Conservation (phyloP, 176 grass and related monocot genomes). For the Rhynchospora pubera region DNA sequence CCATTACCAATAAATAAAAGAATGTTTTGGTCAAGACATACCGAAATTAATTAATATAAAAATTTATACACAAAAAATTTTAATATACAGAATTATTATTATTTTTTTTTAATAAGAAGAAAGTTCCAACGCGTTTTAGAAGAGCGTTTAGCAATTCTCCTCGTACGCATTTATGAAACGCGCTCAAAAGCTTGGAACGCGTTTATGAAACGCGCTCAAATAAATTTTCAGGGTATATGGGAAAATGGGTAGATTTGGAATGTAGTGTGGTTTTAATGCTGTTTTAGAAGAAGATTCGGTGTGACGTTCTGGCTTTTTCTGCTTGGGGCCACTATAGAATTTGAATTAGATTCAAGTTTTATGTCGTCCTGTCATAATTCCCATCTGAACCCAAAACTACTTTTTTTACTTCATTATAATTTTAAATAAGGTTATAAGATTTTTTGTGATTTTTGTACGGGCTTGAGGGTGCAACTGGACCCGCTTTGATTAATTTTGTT, state of each 20-base stretch:
- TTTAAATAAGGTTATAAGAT: not conserved
- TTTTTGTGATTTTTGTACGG: not conserved
- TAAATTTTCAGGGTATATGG: no score
- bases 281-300: not conserved
- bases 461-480: not conserved
- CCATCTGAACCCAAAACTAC: not conserved
- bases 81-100: no score
- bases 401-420: not conserved
- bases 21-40: not conserved
- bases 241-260: not conserved
- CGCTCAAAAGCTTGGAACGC: no score
- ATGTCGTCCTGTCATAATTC: not conserved
- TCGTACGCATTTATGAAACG: no score
- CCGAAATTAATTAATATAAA: no score
- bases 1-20: not conserved
- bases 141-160: no score
- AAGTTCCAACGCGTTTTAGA: no score
- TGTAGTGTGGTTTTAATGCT: not conserved
- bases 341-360: constrained; percentile 17
- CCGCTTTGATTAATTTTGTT: not conserved
- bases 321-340: constrained; percentile 2
- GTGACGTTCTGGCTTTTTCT: constrained; percentile 7
- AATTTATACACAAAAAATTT: no score
- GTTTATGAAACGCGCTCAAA: no score
- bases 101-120: no score